Evolutionary conservation across 2,329 filamentous ascomycete species (phyloP).

Genomic region (Alternaria angustiovoidea): DNA sequence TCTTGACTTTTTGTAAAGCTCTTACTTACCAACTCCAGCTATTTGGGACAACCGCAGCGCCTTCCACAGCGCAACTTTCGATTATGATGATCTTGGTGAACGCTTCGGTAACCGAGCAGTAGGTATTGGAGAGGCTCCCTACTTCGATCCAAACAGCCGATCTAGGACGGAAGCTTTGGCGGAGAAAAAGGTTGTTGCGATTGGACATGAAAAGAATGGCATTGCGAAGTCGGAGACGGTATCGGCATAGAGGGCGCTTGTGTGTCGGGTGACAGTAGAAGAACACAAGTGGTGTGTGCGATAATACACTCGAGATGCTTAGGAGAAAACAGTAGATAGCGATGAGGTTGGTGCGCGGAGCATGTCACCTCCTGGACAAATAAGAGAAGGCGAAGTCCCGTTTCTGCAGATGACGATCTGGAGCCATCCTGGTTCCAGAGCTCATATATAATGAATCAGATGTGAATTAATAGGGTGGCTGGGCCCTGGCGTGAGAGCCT

Average conservation of each 20-base stretch:
- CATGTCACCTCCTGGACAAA: neutral
- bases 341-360: neutral
- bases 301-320: neutral
- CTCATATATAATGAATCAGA: neutral
- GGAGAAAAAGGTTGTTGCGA: slow-evolving; percentile 11
- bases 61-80: slow-evolving; percentile 37
- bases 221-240: slow-evolving; percentile 8
- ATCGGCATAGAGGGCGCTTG: neutral
- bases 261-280: neutral
- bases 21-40: slow-evolving; percentile 25
- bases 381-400: neutral
- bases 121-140: slow-evolving; percentile 52
- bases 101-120: slow-evolving; percentile 42
- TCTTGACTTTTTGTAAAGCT: neutral
- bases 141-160: slow-evolving; percentile 47
- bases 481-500: neutral
- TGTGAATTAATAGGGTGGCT: neutral
- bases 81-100: slow-evolving; percentile 26
- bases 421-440: too few species aligned
- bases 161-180: slow-evolving; percentile 31
- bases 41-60: slow-evolving; percentile 52
- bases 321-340: neutral
- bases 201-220: neutral
- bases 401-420: neutral
- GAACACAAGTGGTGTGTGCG: neutral